Percentiles rank a stretch among this genome's conserved stretches.
phyloP scores from a whole-genome alignment of 73 alveolate species.

The Blepharisma stoltei region DNA sequence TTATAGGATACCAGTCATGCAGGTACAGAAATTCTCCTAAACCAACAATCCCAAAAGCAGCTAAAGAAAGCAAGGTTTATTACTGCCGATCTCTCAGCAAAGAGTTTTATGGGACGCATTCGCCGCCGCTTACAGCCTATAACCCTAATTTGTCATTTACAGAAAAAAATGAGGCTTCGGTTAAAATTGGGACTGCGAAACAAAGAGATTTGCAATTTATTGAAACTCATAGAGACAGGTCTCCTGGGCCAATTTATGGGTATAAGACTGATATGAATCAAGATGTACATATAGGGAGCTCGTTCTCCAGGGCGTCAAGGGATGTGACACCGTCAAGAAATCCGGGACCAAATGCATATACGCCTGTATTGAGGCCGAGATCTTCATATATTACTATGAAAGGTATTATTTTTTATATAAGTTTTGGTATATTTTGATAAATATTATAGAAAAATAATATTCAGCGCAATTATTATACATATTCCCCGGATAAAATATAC shows the following conservation, averaged over 20 bases:
- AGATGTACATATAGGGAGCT: not conserved
- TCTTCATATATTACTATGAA: no score
- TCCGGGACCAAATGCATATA: not conserved
- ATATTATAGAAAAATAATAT: no score
- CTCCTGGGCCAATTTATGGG: conserved; percentile 15
- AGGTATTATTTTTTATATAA: no score
- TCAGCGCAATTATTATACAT: no score
- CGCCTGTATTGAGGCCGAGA: not conserved
- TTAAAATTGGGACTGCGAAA: not conserved
- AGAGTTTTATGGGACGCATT: not conserved
- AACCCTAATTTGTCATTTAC: not conserved
- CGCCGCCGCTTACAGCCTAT: not conserved
- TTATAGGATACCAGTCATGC: not conserved
- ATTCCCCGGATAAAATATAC: no score
- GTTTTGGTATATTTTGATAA: no score
- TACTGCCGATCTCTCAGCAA: not conserved
- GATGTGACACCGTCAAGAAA: not conserved
- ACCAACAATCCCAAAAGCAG: conserved; percentile 9
- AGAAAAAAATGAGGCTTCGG: not conserved
- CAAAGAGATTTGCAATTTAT: not conserved
- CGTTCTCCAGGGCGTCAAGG: not conserved
- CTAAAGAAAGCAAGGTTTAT: not conserved
- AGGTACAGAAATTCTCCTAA: not conserved
- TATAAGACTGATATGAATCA: not conserved
- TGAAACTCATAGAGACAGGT: not conserved